A percentile compares a stretch with the other conserved stretches of the same genome.
Evolutionary conservation across 169 alveolate species (phyloP).

Genomic region (Plasmodium billcollinsi): DNA sequence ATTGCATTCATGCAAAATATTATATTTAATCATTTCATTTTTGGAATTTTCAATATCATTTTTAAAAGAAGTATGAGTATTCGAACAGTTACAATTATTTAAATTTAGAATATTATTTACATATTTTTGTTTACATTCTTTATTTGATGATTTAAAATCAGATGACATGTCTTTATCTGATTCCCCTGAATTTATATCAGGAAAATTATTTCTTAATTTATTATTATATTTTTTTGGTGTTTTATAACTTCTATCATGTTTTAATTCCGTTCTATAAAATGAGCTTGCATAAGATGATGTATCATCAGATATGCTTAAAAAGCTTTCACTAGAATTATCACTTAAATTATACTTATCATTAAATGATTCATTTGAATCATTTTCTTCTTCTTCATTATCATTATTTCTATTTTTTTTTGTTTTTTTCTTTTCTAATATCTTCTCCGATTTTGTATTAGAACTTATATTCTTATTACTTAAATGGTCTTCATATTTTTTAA

Average conservation of each 20-base stretch:
- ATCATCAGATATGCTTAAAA: slow-evolving; percentile 61
- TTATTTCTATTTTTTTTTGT: slow-evolving; percentile 6
- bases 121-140: slow-evolving; percentile 37
- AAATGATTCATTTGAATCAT: background rate
- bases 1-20: no score
- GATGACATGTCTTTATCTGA: slow-evolving; percentile 32
- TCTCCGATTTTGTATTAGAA: background rate
- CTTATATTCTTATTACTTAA: slow-evolving; percentile 12
- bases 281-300: slow-evolving; percentile 36
- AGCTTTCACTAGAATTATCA: slow-evolving; percentile 48
- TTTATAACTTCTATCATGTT: slow-evolving; percentile 23
- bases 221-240: background rate
- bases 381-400: background rate
- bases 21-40: no score
- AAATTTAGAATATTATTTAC: slow-evolving; percentile 34
- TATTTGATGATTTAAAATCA: slow-evolving; percentile 29
- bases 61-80: no score
- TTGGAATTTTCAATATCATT: no score
- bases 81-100: background rate
- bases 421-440: slow-evolving; percentile 8
- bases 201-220: background rate
- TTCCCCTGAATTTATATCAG: background rate
- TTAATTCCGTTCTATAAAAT: slow-evolving; percentile 23
- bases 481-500: slow-evolving; percentile 41
- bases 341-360: background rate